phyloP scores from a whole-genome alignment of 176 grass and related monocot species.

The Oryza punctata region DNA sequence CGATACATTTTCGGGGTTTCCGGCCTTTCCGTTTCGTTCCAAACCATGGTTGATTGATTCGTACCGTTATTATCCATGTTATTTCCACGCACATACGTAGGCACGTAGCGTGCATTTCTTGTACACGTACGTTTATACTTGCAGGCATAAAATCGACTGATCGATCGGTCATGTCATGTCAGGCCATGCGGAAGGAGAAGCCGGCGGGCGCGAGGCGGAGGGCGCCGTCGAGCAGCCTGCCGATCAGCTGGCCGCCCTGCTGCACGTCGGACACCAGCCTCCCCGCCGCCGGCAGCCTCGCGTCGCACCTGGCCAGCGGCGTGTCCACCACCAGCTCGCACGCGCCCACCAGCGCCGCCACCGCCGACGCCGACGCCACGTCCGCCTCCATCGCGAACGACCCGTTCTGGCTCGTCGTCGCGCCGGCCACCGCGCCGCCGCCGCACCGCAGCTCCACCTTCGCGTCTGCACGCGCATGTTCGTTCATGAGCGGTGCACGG shows the following conservation, averaged over 20 bases:
- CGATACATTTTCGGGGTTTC: too few relatives aligned
- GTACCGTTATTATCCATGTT: too few relatives aligned
- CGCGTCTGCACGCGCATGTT: constrained; percentile 30
- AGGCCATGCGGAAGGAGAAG: background rate
- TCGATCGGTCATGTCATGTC: background rate
- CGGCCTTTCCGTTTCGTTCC: too few relatives aligned
- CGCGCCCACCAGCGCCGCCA: constrained; percentile 21
- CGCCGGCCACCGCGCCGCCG: constrained; percentile 34
- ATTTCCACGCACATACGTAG: too few relatives aligned
- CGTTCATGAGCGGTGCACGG: background rate
- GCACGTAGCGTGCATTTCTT: too few relatives aligned
- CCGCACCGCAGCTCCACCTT: constrained; percentile 53
- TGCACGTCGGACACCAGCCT: constrained; percentile 42
- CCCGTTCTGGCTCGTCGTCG: constrained; percentile 44
- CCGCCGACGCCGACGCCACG: constrained; percentile 6
- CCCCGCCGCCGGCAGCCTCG: constrained; percentile 40
- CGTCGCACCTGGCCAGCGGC: constrained; percentile 53
- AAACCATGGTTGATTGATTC: too few relatives aligned
- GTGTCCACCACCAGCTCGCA: constrained; percentile 46
- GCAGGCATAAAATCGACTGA: background rate
- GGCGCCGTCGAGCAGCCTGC: background rate
- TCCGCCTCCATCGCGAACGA: constrained; percentile 38
- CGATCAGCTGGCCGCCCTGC: background rate
- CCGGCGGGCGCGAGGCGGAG: background rate
- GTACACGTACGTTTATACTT: too few relatives aligned